Base-by-base conservation (phyloP, 345 rosid genomes). In the Gossypium longicalyx region DNA sequence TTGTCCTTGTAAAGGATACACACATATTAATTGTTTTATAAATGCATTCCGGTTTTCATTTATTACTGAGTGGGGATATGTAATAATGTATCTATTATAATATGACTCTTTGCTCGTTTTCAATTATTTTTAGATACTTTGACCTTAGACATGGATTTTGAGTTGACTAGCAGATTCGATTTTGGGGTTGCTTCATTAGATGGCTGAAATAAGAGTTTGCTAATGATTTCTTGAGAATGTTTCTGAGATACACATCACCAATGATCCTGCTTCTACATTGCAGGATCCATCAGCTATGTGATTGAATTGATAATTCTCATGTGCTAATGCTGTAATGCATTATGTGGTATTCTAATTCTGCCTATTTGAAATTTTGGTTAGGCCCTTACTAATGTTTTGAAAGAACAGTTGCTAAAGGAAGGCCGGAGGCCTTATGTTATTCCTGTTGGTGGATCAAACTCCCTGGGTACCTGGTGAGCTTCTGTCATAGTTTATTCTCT, bases 371-470 rank as follows among this genome's bases (percentile, higher is more conserved):
- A 29, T 61, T 68, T 82, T 79, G 87, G 56, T 52, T 80, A 93
- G 98, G 82, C 89, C 80, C 93, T 94, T 17, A 83, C 93, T n/a
- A 84, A 80, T 77, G 64, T 86, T 23, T 76, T 94, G 79, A 91
- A 91, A 85, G 97, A 92, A 79, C 87, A 81, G 82, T 82, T 94
- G 80, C 77, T 83, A n/a, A 87, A 85, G 12, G 88, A 91, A 89
- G 97, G 97, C 20, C 86, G 85, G 78, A 94, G 83, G 65, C 98
- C 98, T 2, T 92, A 94, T 83, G 93, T 92, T 63, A 88, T 92
- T 76, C 98, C 98, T 5, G 97, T 89, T 54, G 98, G 97, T 53
- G 98, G 98, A 79, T 94, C 98, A 29, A 91, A 92, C 85, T 87
- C 97, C 29, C 27, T 94, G 64, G 98, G 98, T 79, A 89, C 98